phyloP scores from a whole-genome alignment of 495 filamentous ascomycete genomes.

The Neurospora terricola region DNA sequence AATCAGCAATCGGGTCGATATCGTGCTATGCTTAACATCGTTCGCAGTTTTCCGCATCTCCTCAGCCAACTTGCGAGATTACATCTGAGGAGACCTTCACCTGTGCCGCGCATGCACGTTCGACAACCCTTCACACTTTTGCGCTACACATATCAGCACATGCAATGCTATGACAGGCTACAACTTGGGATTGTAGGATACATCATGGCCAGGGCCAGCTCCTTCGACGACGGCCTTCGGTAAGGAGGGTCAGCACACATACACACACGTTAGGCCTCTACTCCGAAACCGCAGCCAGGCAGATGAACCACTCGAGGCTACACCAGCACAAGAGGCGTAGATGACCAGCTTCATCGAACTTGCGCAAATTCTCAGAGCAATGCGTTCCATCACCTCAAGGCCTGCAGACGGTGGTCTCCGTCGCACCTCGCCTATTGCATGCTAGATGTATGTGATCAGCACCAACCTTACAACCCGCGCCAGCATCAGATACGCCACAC shows the following conservation, averaged over 20 bases:
- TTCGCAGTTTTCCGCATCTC: background rate
- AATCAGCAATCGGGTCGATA: background rate
- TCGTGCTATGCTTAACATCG: background rate
- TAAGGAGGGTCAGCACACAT: background rate
- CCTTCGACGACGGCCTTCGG: background rate
- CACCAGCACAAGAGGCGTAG: background rate
- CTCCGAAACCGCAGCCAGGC: background rate
- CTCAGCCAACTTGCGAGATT: background rate
- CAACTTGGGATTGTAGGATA: background rate
- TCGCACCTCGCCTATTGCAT: background rate
- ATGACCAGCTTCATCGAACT: background rate
- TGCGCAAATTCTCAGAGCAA: background rate
- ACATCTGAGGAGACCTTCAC: background rate
- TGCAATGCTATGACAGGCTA: background rate
- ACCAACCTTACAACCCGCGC: background rate
- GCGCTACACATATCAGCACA: background rate
- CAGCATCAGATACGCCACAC: background rate
- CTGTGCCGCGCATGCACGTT: background rate
- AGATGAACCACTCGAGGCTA: background rate
- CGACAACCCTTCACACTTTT: background rate
- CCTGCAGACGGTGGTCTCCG: background rate
- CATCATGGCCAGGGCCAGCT: background rate
- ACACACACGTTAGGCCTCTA: background rate
- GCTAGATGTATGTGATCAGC: background rate
- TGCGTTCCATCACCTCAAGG: background rate